Evolutionary conservation across 805 yeast species (phyloP), one percentile per base, ranked within the genome.

Genomic region (Spathaspora gorwiae): DNA sequence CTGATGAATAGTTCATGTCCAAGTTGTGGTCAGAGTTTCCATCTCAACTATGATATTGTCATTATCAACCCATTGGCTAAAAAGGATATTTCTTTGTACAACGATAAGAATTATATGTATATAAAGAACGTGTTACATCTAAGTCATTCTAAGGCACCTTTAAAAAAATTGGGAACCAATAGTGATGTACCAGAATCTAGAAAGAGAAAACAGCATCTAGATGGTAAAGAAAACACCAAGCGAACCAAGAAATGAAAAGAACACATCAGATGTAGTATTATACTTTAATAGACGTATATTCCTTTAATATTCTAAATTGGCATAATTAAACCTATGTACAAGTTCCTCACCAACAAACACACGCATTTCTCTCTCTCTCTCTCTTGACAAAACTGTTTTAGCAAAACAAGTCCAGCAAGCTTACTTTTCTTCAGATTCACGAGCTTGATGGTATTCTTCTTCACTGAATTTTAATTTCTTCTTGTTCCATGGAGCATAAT

Each of bases 401-500:
- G 12, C 32, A 29, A 29, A 29, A 29, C 32, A 29, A 29, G 32
- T 29, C 37, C 37, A 35, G 24, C 35, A 32, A n/a, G 26, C 37
- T 35, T 35, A 14, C 37, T 35, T 35, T 14, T 19, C 26, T 35
- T 35, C 37, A 14, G 26, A 35, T 19, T 26, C 49, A 45, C 67
- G 62, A 26, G 56, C 56, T 42, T 64, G 60, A 33, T 60, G 65
- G 52, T 62, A 62, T 45, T 66, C 61, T 29, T 52, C 56, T 50
- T 61, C 55, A 46, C 60, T 62, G 53, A 70, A 72, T 33, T 57
- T 64, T 54, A 68, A 63, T 59, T 72, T 72, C 40, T 65, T 47
- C 50, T 61, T 57, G 61, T 72, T 72, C 70, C 67, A 64, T 33
- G 54, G 56, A 41, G 75, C 70, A 54, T 54, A 72, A 53, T 72